Evolutionary conservation across 2,329 filamentous ascomycete species (phyloP), one percentile per base, ranked within the genome.

Genomic region (Fusarium avenaceum): DNA sequence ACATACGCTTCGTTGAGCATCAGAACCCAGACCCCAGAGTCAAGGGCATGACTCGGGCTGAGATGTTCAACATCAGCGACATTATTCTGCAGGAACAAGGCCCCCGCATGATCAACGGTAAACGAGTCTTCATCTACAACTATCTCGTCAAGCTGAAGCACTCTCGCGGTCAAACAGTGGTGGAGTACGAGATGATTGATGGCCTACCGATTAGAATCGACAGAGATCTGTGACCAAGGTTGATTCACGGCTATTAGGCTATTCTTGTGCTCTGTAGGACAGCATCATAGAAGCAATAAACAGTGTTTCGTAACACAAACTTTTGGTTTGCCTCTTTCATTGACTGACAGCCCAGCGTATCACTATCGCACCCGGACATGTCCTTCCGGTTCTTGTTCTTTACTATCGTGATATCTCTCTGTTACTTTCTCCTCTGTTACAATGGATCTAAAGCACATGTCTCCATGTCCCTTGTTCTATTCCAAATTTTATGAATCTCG

Each of bases 1-100:
- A 67, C 45, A 15, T 72, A 7, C 70, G 70, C 15, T 61, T 72
- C 50, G 62, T 71, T 9, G 51, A 69, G 14, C 47, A 43, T 4
- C 58, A 60, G 19, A n/a, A 33, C 10, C 4, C n/a, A 4, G 40
- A 49, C 11, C 20, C 44, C 1, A 11, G 20, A 6, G 3, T 4
- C 11, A 42, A 43, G 4, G 22, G 39, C 6, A 28, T 26, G 19
- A 56, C 59, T 6, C 38, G 59, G 15, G 54, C 58, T 22, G 58
- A 45, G 10, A 43, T 71, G 10, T 72, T 69, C 52, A 70, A 45
- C 49, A 63, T 72, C 39, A 30, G 24, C 10, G 30, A 15, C 3
- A 38, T 67, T 26, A 17, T 13, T 3, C n/a, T 47, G n/a, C 17
- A 39, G 4, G 24, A 26, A 6, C 32, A 42, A 3, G 28, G 20